Evolutionary conservation across 495 filamentous ascomycete genomes (phyloP).

Genomic region (Usnea hakonensis): DNA sequence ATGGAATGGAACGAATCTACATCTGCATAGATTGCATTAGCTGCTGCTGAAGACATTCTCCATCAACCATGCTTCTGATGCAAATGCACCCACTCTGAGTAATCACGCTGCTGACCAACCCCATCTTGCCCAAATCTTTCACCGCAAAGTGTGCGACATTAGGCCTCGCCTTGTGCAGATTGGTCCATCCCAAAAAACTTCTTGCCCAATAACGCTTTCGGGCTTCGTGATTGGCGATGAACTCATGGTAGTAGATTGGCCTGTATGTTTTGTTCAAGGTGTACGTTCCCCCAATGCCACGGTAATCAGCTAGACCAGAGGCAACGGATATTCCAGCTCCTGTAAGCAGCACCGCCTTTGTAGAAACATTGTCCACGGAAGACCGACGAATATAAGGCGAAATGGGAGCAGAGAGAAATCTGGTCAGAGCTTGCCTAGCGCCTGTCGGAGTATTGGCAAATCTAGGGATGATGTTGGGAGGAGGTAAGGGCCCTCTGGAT

Average conservation of each 20-base stretch:
- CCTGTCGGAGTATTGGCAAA: conserved; percentile 60
- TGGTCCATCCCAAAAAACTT: conserved; percentile 88
- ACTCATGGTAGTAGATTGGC: conserved; percentile 91
- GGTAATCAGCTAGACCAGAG: conserved; percentile 87
- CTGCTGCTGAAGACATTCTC: background rate
- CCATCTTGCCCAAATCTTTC: conserved; percentile 58
- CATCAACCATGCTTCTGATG: background rate
- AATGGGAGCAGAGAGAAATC: conserved; percentile 59
- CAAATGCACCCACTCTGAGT: conserved; percentile 56
- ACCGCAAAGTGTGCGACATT: conserved; percentile 77
- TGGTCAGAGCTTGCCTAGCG: conserved; percentile 64
- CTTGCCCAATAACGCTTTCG: conserved; percentile 94
- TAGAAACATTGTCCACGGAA: conserved; percentile 38
- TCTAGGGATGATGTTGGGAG: conserved; percentile 63
- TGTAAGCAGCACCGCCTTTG: conserved; percentile 68
- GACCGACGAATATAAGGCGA: conserved; percentile 39
- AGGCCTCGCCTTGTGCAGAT: conserved; percentile 64
- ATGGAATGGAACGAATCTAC: conserved; percentile 86
- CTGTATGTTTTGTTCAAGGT: conserved; percentile 79
- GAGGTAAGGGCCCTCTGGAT: conserved; percentile 55
- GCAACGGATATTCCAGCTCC: conserved; percentile 92
- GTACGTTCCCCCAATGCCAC: conserved; percentile 85
- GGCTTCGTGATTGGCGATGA: conserved; percentile 70
- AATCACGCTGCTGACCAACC: conserved; percentile 66
- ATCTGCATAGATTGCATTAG: conserved; percentile 34